phyloP scores from a whole-genome alignment of 208 protist genomes.

The Wallacemonas rigidus region DNA sequence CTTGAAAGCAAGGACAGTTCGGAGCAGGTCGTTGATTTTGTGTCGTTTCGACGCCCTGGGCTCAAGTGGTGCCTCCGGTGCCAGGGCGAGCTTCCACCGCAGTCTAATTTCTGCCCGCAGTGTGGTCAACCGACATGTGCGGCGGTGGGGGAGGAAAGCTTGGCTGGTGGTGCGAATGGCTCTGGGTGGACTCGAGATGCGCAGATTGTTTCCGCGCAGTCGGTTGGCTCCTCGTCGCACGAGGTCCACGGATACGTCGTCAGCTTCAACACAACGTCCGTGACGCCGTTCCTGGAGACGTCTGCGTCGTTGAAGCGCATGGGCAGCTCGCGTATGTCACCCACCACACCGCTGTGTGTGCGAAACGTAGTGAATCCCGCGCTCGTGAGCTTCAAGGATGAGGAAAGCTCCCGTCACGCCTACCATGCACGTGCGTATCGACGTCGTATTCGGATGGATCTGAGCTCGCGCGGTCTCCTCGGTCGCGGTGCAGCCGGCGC shows the following conservation, averaged over 20 bases:
- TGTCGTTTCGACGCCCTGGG: constrained; percentile 27
- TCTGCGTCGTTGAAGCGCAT: background rate
- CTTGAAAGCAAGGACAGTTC: background rate
- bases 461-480: constrained; percentile 16
- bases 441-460: constrained; percentile 14
- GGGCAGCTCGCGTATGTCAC: constrained; percentile 8
- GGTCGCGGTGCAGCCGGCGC: constrained; percentile 30
- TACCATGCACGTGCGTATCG: constrained; percentile 12
- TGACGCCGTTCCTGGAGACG: constrained; percentile 10
- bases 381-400: constrained; percentile 16
- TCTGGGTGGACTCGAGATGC: background rate
- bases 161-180: background rate
- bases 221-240: constrained; percentile 1
- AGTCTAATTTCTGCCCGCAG: constrained; percentile 30
- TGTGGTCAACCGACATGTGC: constrained; percentile 15
- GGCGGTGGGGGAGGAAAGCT: constrained; percentile 4
- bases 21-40: constrained; percentile 22
- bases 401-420: background rate
- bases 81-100: constrained; percentile 7
- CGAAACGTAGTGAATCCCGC: background rate
- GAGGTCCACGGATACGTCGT: constrained; percentile 9
- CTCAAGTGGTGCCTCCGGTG: constrained; percentile 21
- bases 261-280: constrained; percentile 6
- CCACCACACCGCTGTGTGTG: background rate
- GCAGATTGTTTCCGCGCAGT: background rate